Base-by-base conservation (phyloP, 805 yeast species). In the Ogataea wickerhamii region DNA sequence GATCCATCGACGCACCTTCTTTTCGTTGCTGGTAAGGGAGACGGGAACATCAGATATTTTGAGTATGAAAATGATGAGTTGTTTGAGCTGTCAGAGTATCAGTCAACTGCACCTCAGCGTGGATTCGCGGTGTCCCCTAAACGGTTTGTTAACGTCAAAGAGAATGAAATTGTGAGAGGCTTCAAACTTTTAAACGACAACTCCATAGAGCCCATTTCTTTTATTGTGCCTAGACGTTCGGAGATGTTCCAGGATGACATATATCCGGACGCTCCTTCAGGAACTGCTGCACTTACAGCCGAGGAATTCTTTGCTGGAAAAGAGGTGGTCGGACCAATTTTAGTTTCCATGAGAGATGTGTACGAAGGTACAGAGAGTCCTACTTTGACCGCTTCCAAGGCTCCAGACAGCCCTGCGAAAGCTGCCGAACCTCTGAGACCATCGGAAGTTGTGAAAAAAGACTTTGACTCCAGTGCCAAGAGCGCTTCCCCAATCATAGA, bases 1-100 rank as follows among this genome's bases (percentile, higher is more conserved):
- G 99, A 93, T 58, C 84, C 78, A 19, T 74, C 84, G 24, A 88
- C 85, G 31, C 77, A 80, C 39, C 77, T 89, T 41, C 70, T 93
- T 43, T 93, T 83, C 56, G 68, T 93, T 44, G 98, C 95, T 22
- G 99, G 98, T 51, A 91, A 93, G 63, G 97, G 97, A 61, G 98
- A 93, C 62, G 98, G 98, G 53, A 93, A 91, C 61, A 87, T 93
- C 54, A 85, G 96, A 56, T 91, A 91, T 66, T 93, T 70, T 58
- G 98, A 93, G 68, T 87, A 76, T 61, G 87, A 80, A 45, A 78
- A 85, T 53, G 97, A 91, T 54, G 83, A 80, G 53, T 70, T 93
- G 39, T 80, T 71, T 63, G 87, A 84, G 51, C 66, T 93, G 43
- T 85, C 95, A n/a, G 96, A 91, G 60, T 93, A 75, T 61, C 80